Evolutionary conservation across 306 rosid genomes (phyloP).

Genomic region (Pyrus communis): DNA sequence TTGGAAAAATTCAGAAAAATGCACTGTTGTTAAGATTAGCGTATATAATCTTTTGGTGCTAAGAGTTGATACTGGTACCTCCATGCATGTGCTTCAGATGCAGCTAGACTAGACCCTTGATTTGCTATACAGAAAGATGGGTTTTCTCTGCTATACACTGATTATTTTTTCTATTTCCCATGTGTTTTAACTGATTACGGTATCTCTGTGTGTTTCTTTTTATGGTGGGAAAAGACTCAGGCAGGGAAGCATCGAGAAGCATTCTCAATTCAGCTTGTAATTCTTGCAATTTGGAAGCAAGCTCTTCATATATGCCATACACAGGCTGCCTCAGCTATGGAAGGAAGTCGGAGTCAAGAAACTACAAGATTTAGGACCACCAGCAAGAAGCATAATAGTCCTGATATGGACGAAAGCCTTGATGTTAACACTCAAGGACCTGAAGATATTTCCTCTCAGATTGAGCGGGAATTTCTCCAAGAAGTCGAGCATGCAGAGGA

Average conservation of each 20-base stretch:
- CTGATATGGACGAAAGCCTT: constrained; percentile 49
- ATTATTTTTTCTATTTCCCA: background rate
- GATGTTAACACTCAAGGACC: constrained; percentile 40
- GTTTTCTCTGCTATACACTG: background rate
- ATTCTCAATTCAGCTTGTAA: constrained; percentile 91
- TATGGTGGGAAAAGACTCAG: constrained; percentile 35
- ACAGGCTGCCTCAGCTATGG: constrained; percentile 96
- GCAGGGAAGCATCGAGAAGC: constrained; percentile 78
- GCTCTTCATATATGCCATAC: constrained; percentile 97
- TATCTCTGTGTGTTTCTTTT: background rate
- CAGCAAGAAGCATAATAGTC: constrained; percentile 50
- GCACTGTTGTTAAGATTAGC: background rate
- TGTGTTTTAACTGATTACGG: background rate
- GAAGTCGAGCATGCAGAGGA: constrained; percentile 87
- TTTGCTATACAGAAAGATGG: background rate
- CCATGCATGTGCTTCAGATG: background rate
- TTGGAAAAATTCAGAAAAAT: background rate
- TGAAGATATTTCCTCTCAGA: constrained; percentile 49
- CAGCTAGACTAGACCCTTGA: background rate
- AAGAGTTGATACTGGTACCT: background rate
- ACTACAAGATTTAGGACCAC: constrained; percentile 51
- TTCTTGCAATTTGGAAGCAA: constrained; percentile 98
- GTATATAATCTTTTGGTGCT: background rate
- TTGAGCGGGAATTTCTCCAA: constrained; percentile 77
- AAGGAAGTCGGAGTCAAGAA: constrained; percentile 92